A percentile compares a stretch with the other conserved stretches of the same genome.
Evolutionary conservation across 257 asterid species (phyloP).

Genomic region (Verbascum thapsus): DNA sequence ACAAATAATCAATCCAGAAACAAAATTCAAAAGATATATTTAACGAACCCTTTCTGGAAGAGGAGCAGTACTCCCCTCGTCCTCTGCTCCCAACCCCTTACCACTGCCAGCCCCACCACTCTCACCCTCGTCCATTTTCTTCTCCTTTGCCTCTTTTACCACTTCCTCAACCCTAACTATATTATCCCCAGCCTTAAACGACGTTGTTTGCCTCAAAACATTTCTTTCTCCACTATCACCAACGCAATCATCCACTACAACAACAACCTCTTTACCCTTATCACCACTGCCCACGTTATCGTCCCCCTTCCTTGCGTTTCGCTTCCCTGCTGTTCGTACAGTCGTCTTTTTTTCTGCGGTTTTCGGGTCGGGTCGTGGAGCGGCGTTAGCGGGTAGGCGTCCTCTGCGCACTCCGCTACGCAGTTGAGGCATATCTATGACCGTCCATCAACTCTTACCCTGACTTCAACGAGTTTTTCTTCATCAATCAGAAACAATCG

Average conservation of each 20-base stretch:
- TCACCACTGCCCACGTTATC: constrained; percentile 20
- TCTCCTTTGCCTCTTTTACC: constrained; percentile 24
- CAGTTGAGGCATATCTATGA: constrained; percentile 45
- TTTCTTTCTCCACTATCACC: constrained; percentile 28
- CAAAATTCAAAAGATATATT: not conserved
- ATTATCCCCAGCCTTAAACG: constrained; percentile 29
- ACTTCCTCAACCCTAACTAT: constrained; percentile 27
- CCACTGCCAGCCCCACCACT: constrained; percentile 62
- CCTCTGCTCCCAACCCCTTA: constrained; percentile 64
- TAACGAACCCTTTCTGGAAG: constrained; percentile 74
- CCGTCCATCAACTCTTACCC: constrained; percentile 44
- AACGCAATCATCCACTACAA: constrained; percentile 25
- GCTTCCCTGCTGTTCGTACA: constrained; percentile 29
- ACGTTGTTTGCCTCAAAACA: constrained; percentile 29
- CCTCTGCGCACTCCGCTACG: constrained; percentile 51
- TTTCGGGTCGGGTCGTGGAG: constrained; percentile 21
- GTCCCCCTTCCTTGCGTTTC: constrained; percentile 22
- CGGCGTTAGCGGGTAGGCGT: constrained; percentile 35
- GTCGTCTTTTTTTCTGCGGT: constrained; percentile 21
- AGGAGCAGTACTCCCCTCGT: constrained; percentile 79
- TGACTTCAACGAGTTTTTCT: constrained; percentile 22
- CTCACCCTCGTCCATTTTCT: constrained; percentile 43
- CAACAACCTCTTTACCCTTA: constrained; percentile 30
- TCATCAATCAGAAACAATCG: constrained; percentile 36
- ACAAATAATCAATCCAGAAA: not conserved